Base-by-base conservation (phyloP, 345 rosid genomes). In the Punica granatum region DNA sequence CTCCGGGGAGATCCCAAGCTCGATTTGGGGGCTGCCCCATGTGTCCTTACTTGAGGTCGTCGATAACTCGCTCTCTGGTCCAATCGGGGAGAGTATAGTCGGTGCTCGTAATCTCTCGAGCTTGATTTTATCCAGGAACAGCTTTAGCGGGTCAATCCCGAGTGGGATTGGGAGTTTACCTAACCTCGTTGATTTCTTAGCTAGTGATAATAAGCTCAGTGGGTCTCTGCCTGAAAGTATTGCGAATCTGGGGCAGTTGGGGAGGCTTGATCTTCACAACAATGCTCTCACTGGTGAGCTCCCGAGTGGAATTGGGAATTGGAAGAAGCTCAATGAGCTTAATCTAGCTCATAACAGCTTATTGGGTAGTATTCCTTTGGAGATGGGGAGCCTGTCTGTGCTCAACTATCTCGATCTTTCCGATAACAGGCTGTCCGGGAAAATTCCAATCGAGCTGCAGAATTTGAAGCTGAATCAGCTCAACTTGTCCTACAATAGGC, bases 341-440 rank as follows among this genome's bases (percentile, higher is more conserved):
- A 81, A 87, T 63, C 76, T 95, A 70, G 99, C 89, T 0, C 39
- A 73, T 66, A 95, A 95, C 39, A 64, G 41, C 37, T 67, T 95
- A 26, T 76, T 84, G 0, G 98, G 99, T 36, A 71, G 62, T 10
- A 82, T 95, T 43, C 99, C 99, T 0, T 80, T 69, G 1, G 89
- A 77, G 69, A 81, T 95, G 33, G 96, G 96, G 37, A 78, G 73
- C 37, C 76, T 95, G 65, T 82, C 90, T 0, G 90, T 85, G 65
- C 87, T 95, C 75, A 92, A 89, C 69, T 95, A 92, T 70, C 98
- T 95, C 0, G 97, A 95, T 82, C 85, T 95, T 65, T 95, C 99
- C 0, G 79, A 70, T 69, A 92, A 95, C 63, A 71, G 16, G 8
- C 80, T 95, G 62, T 80, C 87, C 0, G 98, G 98, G 58, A 64